Evolutionary conservation across 768 basidiomycete species (phyloP), one percentile per base, ranked within the genome.

Genomic region (Paxillus ammoniavirescens): DNA sequence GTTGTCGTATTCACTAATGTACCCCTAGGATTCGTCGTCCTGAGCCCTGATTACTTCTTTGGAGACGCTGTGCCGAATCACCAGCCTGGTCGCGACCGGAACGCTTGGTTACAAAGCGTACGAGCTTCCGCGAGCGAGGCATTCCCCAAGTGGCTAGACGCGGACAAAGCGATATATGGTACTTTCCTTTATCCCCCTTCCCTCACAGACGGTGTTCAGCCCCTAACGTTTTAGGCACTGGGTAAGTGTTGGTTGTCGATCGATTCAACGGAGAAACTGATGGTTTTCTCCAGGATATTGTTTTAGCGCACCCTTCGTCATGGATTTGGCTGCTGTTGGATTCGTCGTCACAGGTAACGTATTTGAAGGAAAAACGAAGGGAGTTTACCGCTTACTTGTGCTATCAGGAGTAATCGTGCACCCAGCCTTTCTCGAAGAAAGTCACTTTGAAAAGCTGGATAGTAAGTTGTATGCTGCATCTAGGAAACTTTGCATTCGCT

Each of bases 1-100:
- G 14, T 2, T 23, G 28, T 37, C 4, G 8, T 5, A 31, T 6
- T 47, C 5, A 14, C 18, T 28, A 8, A 14, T 47, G 31, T 8
- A 12, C 31, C 1, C 5, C 13, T 42, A 86, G 84, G 83, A 0
- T 86, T 79, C 63, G 60, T 75, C 46, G 81, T 86, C 0, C 62
- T 85, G 7, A 82, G 81, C 1, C 72, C 80, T 8, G 84, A 87
- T 58, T 86, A 83, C 58, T 82, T 86, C 66, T 75, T 82, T 52
- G 82, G 83, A 6, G 73, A 77, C 42, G 62, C 73, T 5, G 55
- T 81, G 3, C 58, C 74, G 33, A 57, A 65, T 3, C 70, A 78
- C 54, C 67, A 72, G 9, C 54, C 61, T 4, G 58, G 30, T 5
- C 3, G 2, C 1, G 73, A 81, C 51, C 66, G 66, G 36, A 2